Evolutionary conservation across 192 early-diverging fungal genomes (phyloP), one percentile per base, ranked within the genome.

Genomic region (Ramicandelaber brevisporus): DNA sequence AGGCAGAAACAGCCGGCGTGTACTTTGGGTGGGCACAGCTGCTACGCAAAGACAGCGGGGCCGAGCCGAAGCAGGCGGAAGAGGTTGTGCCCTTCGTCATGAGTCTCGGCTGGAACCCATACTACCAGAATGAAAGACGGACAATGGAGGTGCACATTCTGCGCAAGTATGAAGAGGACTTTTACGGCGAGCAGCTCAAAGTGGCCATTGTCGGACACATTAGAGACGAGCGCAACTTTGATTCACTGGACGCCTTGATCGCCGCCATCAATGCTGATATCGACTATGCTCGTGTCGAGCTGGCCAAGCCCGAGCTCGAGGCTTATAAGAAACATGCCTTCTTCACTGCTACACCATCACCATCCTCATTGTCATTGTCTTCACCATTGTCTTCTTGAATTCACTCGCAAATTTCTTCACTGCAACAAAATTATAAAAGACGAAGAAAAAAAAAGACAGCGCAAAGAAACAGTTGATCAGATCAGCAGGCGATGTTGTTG

Each of bases 81-180:
- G 68, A 42, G 17, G 70, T 96, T 4, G 65, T 67, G 26, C 80
- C 82, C n/a, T 96, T 99, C 90, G 90, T 95, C 10, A 90, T 96
- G 87, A 82, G 77, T 33, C 67, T 86, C 25, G 93, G 93, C 10
- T 99, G 93, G 93, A 99, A 99, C 53, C 93, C 93, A 8, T 96
- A 73, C 44, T 79, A 85, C 47, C 80, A 96, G 38, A 99, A 99
- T 50, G 78, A 93, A 47, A 82, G 87, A 53, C 65, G 76, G 26
- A 84, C 82, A 8, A 88, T 84, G 34, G 93, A 99, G 43, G 86
- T 99, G 16, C 93, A 99, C 46, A 78, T 99, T 14, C 70, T 96
- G 18, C 70, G 95, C 49, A 50, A 64, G 22, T 99, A 75, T 21
- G 44, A 51, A 4, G 46, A 67, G 13, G 90, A 99, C 48, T 99